These are phyloP conservation scores for Colletotrichum horii DNA, from an alignment of 2,329 filamentous ascomycete genomes.

Conservation along the genomic window DNA sequence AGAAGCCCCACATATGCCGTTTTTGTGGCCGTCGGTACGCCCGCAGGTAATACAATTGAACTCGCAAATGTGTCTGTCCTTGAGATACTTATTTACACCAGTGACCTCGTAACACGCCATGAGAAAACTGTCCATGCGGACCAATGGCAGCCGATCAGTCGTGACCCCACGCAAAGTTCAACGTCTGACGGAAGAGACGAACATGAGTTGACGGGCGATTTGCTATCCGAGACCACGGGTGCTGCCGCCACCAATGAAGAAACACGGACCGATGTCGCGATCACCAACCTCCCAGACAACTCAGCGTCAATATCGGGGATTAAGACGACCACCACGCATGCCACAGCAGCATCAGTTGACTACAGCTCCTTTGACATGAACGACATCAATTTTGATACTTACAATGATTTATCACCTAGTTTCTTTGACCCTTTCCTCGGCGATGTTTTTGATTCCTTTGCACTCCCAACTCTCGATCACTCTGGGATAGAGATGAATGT, in stretches of 20 bases:
- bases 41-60: neutral
- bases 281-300: neutral
- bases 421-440: neutral
- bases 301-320: neutral
- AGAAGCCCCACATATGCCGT: neutral
- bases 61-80: neutral
- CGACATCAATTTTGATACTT: neutral
- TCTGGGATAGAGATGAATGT: neutral
- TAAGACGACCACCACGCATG: neutral
- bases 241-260: neutral
- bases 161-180: neutral
- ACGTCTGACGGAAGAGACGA: neutral
- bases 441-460: neutral
- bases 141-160: neutral
- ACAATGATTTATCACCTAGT: neutral
- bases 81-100: neutral
- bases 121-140: neutral
- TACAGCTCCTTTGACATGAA: neutral
- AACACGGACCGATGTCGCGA: neutral
- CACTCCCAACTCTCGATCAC: neutral
- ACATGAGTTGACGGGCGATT: neutral
- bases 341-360: neutral
- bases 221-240: neutral
- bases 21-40: neutral
- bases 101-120: neutral